Percentiles rank a stretch among this genome's conserved stretches.
These are phyloP conservation scores for Trichoderma sp. DNA, from an alignment of 2,329 filamentous ascomycete species.

Conservation along the genomic window DNA sequence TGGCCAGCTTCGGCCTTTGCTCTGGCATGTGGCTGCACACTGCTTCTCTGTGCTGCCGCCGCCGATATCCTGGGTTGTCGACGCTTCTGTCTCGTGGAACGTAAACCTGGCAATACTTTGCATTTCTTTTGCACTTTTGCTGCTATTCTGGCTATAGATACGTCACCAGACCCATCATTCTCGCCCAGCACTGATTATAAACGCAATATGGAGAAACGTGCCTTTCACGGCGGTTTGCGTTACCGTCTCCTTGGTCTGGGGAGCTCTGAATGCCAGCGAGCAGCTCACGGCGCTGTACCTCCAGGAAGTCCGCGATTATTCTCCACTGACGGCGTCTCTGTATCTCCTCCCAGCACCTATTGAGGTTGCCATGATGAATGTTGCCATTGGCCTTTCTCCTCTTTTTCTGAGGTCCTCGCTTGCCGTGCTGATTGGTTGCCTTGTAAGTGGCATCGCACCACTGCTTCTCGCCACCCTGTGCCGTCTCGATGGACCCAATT, in stretches of 20 bases:
- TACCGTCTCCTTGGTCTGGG: conserved; percentile 45
- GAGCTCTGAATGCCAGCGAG: conserved; percentile 42
- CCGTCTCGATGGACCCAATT: background rate
- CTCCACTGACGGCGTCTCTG: conserved; percentile 14
- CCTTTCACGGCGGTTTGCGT: conserved; percentile 55
- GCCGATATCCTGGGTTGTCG: conserved; percentile 9
- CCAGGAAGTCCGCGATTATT: background rate
- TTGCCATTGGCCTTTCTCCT: background rate
- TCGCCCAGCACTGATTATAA: conserved; percentile 58
- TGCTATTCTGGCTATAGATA: conserved; percentile 50
- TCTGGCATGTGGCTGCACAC: conserved; percentile 17
- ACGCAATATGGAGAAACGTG: conserved; percentile 57
- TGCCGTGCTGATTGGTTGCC: background rate
- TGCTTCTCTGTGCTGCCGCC: conserved; percentile 18
- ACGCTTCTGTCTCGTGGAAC: background rate
- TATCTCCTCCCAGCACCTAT: background rate
- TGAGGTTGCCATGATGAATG: background rate
- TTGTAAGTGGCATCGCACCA: background rate
- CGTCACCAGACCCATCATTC: conserved; percentile 45
- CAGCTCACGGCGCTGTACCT: conserved; percentile 24
- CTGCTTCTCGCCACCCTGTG: background rate
- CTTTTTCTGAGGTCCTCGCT: background rate
- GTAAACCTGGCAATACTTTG: conserved; percentile 36
- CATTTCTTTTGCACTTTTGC: conserved; percentile 44
- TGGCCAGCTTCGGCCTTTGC: background rate